Evolutionary conservation across 2,329 filamentous ascomycete species (phyloP).

Genomic region (Aureobasidium musti): DNA sequence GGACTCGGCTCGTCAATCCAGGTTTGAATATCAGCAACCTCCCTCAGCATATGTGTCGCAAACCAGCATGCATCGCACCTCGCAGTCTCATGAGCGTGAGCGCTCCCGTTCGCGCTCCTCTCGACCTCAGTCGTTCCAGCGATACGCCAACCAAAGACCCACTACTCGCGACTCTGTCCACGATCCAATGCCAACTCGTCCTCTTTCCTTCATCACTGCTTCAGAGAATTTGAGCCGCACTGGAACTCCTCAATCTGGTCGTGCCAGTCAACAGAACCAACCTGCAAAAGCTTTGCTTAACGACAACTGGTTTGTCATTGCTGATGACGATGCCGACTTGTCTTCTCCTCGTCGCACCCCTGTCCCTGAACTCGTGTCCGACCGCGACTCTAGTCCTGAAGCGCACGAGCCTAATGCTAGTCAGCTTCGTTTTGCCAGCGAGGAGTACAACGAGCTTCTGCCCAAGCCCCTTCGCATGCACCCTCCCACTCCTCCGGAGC

Average conservation of each 20-base stretch:
- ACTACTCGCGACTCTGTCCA: conserved; percentile 14
- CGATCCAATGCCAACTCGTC: conserved; percentile 29
- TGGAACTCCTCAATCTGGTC: conserved; percentile 26
- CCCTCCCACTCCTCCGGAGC: conserved; percentile 46
- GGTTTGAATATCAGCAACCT: conserved; percentile 51
- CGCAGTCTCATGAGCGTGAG: conserved; percentile 18
- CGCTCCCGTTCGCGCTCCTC: conserved; percentile 28
- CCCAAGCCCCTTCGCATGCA: conserved; percentile 52
- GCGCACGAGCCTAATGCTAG: conserved; percentile 19
- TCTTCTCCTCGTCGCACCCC: conserved; percentile 33
- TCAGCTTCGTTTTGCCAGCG: conserved; percentile 24
- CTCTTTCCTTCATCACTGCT: conserved; percentile 28
- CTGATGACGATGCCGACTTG: conserved; percentile 37
- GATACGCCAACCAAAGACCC: conserved; percentile 17
- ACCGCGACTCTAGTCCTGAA: conserved; percentile 35
- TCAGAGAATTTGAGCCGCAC: conserved; percentile 7
- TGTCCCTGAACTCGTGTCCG: conserved; percentile 33
- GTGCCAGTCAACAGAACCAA: conserved; percentile 34
- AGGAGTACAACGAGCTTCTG: conserved; percentile 35
- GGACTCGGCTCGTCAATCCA: conserved; percentile 47
- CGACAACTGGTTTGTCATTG: conserved; percentile 52
- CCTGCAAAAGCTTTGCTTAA: conserved; percentile 45
- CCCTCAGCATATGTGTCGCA: neutral
- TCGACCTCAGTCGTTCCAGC: conserved; percentile 28
- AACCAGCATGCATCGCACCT: conserved; percentile 35